A percentile compares a stretch with the other conserved stretches of the same genome.
phyloP scores from a whole-genome alignment of 257 asterid genomes.

The Scutellaria galericulata region DNA sequence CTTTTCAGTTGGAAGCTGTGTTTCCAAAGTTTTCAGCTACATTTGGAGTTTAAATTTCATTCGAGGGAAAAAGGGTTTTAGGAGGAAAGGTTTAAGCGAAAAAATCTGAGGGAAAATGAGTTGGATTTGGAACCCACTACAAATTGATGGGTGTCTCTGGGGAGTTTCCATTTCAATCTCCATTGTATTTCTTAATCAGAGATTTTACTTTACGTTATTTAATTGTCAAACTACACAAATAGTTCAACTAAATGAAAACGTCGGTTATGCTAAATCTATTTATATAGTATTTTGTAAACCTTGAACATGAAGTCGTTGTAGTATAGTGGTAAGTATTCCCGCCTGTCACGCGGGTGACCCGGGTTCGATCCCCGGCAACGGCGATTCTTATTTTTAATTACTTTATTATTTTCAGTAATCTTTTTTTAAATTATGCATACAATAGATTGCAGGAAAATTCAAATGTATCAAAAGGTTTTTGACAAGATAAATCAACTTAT shows the following conservation, averaged over 20 bases:
- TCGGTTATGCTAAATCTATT: too few relatives aligned
- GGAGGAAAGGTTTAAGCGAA: not conserved
- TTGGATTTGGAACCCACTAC: not conserved
- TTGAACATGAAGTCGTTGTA: constrained; percentile 60
- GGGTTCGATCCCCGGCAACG: constrained; percentile 99
- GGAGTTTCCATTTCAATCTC: too few relatives aligned
- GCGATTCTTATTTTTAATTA: constrained; percentile 35
- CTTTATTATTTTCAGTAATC: too few relatives aligned
- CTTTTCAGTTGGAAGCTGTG: constrained; percentile 8
- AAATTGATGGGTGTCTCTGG: too few relatives aligned
- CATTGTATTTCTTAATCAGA: too few relatives aligned
- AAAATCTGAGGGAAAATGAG: not conserved
- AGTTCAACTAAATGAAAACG: not conserved
- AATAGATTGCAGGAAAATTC: too few relatives aligned
- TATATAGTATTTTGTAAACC: too few relatives aligned
- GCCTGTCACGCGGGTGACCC: constrained; percentile 99
- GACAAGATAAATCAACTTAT: too few relatives aligned
- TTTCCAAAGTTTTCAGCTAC: not conserved
- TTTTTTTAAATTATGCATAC: too few relatives aligned
- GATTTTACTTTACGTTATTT: too few relatives aligned
- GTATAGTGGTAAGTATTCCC: constrained; percentile 97
- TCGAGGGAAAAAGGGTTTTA: not conserved
- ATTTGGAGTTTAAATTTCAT: not conserved
- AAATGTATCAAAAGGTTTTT: too few relatives aligned
- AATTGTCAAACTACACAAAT: too few relatives aligned